These are phyloP conservation scores for Tulasnella calospora DNA, from an alignment of 768 basidiomycete species.

Conservation along the genomic window DNA sequence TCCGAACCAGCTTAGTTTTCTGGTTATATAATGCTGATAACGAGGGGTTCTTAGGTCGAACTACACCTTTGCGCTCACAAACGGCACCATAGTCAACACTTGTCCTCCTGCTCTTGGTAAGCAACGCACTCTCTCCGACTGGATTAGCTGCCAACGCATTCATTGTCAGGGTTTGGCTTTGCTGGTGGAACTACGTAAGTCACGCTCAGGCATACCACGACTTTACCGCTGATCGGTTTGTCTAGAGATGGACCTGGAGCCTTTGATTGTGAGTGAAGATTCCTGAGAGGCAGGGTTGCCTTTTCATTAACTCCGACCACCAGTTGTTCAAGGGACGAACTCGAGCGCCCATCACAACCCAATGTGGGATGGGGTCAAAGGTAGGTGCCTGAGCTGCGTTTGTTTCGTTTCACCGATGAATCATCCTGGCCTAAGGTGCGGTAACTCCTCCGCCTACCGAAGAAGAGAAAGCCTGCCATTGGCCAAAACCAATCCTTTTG, in stretches of 20 bases:
- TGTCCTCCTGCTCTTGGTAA: conserved; percentile 75
- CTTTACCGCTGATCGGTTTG: no score
- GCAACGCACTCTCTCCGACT: conserved; percentile 28
- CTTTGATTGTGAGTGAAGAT: conserved; percentile 48
- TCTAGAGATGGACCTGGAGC: conserved; percentile 63
- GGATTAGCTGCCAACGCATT: conserved; percentile 5
- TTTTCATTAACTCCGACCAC: conserved; percentile 10
- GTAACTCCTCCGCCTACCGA: conserved; percentile 61
- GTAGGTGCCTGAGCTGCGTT: conserved; percentile 33
- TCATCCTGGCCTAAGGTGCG: conserved; percentile 39
- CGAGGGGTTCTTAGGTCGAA: conserved; percentile 45
- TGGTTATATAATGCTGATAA: not conserved
- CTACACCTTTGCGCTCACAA: conserved; percentile 57
- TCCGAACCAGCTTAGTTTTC: conserved; percentile 36
- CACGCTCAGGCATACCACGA: no score
- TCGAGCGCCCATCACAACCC: conserved; percentile 50
- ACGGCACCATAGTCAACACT: conserved; percentile 62
- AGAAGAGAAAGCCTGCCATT: conserved; percentile 63
- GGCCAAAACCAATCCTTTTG: conserved; percentile 72
- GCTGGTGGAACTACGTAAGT: conserved; percentile 67
- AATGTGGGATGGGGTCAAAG: conserved; percentile 77
- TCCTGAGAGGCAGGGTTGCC: no score
- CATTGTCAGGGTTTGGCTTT: conserved; percentile 58
- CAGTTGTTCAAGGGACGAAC: conserved; percentile 26
- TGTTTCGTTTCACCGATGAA: not conserved